Base-by-base conservation (phyloP, 495 filamentous ascomycete genomes). In the Elasticomyces elasticus region DNA sequence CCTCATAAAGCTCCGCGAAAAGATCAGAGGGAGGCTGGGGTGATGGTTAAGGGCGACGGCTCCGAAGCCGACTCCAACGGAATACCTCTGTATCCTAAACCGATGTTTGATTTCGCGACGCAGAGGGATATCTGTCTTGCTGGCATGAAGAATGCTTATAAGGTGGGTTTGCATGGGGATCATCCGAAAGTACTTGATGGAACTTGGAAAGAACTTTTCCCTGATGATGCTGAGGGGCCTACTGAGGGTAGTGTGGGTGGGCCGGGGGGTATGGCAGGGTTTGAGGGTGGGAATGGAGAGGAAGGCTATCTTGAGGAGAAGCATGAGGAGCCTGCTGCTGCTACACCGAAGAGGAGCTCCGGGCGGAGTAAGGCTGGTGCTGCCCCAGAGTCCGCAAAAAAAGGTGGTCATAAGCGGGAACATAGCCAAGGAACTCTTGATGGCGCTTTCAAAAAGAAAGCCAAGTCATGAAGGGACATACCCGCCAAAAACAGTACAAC, bases 31-130 rank as follows among this genome's bases (percentile, higher is more conserved):
- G 72, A 71, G 51, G 80, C 79, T 45, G 74, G 76, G 0, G 80
- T 81, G 42, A 56, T 72, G 26, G 67, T 85, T 26, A 75, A 72
- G 24, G 76, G 78, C 0, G 76, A 80, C 59, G 77, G 66, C 0
- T 38, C 59, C 10, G 52, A 52, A 11, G 66, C 58, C 7, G 69
- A 69, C 6, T 58, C 54, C 2, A 69, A 63, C 22, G 58, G 58
- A 13, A 30, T 66, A n/a, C 60, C 64, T 17, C 52, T 68, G 0
- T 87, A 87, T 67, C 81, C 82, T 13, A 79, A 79, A 57, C 79
- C 80, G 1, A 86, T 86, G 78, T 85, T 87, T 64, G 80, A 87
- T 67, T 86, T 87, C 54, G 62, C 69, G 25, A 69, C 75, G 58
- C 66, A 79, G 54, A 73, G 79, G 37, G 64, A 73, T 17, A 63